phyloP scores from a whole-genome alignment of 176 grass and related monocot genomes.

The maize (Zea mays) region DNA sequence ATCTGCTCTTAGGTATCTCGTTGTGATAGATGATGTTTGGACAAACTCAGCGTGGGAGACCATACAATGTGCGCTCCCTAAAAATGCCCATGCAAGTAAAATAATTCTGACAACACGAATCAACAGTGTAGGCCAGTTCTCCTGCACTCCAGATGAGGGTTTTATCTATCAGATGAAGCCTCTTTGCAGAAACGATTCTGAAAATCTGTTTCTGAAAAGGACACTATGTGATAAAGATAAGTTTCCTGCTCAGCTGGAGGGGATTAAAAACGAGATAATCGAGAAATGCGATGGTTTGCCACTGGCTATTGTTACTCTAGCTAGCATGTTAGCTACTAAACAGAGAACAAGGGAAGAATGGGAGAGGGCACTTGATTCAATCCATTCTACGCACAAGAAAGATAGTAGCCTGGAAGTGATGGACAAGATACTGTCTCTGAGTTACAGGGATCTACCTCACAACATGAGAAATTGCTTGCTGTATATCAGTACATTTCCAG shows the following conservation, averaged over 20 bases:
- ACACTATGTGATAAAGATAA: not conserved
- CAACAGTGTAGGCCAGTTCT: not conserved
- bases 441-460: not conserved
- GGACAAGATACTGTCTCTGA: not conserved
- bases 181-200: not conserved
- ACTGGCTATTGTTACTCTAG: not conserved
- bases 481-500: slow-evolving; percentile 6
- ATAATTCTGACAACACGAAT: slow-evolving; percentile 7
- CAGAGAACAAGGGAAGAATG: not conserved
- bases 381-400: not conserved
- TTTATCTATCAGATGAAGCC: not conserved
- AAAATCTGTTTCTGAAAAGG: not conserved
- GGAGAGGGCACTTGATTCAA: not conserved
- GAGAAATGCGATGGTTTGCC: not conserved
- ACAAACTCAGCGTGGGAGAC: not conserved
- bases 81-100: not conserved
- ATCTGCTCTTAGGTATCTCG: not conserved
- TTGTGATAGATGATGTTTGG: not conserved
- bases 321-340: not conserved
- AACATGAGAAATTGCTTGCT: not conserved
- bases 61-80: not conserved
- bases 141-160: not conserved
- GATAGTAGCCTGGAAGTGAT: not conserved
- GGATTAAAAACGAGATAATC: slow-evolving; percentile 8
- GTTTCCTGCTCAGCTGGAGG: slow-evolving; percentile 2